Conservation (phyloP, 2,329 filamentous ascomycete genomes). For the Aureobasidium namibiae region DNA sequence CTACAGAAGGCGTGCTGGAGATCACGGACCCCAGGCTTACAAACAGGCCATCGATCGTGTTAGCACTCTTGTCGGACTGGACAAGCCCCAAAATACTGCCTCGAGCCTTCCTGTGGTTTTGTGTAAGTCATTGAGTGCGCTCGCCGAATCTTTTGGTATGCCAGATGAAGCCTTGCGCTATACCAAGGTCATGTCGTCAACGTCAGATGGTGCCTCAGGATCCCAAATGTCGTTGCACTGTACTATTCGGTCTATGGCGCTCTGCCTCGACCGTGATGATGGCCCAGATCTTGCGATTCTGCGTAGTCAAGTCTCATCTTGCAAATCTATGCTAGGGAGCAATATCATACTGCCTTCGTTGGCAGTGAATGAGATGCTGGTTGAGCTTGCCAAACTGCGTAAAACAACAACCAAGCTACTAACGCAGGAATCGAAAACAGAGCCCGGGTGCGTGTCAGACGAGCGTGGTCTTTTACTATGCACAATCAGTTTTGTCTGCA, state of each 20-base stretch:
- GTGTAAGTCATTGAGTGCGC: neutral
- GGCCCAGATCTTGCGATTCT: neutral
- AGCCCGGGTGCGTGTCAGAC: neutral
- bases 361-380: neutral
- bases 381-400: neutral
- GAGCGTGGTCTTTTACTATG: neutral
- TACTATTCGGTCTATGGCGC: neutral
- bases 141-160: constrained; percentile 1
- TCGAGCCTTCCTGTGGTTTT: neutral
- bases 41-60: neutral
- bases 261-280: neutral
- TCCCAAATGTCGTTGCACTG: neutral
- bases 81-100: neutral
- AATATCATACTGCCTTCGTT: neutral
- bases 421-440: neutral
- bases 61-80: neutral
- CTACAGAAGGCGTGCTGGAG: constrained; percentile 32
- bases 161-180: neutral
- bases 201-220: neutral
- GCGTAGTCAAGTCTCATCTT: neutral
- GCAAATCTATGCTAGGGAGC: neutral
- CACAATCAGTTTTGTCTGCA: neutral
- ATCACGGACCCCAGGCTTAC: neutral
- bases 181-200: neutral
- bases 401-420: neutral